phyloP scores from a whole-genome alignment of 768 basidiomycete genomes.

The Calocybe cyanea region DNA sequence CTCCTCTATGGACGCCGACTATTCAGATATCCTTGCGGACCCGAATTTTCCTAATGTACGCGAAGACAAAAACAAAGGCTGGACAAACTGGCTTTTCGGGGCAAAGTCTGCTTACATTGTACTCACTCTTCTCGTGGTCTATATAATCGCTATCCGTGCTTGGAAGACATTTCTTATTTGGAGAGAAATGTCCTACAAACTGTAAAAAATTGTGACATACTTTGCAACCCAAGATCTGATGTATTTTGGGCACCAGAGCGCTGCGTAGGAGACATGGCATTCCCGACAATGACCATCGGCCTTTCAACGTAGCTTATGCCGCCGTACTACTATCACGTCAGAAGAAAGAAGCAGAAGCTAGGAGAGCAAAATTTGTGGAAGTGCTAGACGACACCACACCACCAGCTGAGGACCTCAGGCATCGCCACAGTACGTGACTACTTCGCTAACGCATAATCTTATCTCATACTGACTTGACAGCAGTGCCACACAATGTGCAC shows the following conservation, averaged over 20 bases:
- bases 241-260: constrained; percentile 37
- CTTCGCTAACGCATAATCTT: constrained; percentile 19
- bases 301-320: constrained; percentile 86
- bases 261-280: constrained; percentile 79
- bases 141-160: constrained; percentile 32
- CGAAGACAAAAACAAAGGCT: constrained; percentile 23
- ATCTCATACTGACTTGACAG: constrained; percentile 20
- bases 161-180: constrained; percentile 50
- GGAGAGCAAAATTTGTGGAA: constrained; percentile 14
- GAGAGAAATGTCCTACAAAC: constrained; percentile 60
- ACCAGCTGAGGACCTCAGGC: constrained; percentile 39
- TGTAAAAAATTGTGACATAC: constrained; percentile 39
- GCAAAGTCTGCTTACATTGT: constrained; percentile 33
- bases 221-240: constrained; percentile 14
- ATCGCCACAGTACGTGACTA: constrained; percentile 39
- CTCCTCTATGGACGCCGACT: constrained; percentile 58
- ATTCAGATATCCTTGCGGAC: constrained; percentile 70
- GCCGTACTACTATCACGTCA: constrained; percentile 57
- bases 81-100: constrained; percentile 37
- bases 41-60: constrained; percentile 37
- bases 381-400: constrained; percentile 31
- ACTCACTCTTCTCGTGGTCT: constrained; percentile 32
- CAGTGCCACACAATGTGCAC: constrained; percentile 17
- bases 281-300: constrained; percentile 76
- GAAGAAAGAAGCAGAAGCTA: constrained; percentile 40